Base-by-base conservation (phyloP, 768 basidiomycete species). In the Collybia sp. region DNA sequence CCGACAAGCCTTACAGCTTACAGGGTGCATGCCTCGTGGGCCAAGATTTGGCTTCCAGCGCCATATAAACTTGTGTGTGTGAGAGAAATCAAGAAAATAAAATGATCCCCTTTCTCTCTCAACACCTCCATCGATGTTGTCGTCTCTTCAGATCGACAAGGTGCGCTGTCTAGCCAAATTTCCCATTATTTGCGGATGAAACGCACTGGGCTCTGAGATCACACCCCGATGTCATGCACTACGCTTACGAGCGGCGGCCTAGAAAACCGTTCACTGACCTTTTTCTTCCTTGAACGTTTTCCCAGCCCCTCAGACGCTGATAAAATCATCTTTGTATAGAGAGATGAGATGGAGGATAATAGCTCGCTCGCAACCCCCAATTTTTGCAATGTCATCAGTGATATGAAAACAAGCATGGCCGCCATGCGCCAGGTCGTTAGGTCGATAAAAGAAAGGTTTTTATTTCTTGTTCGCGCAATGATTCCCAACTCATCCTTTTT, bases 371-470 rank as follows among this genome's bases (percentile, higher is more conserved):
- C 25, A 25, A 25, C 25, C 25, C 25, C 3, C 25, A 8, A 25
- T 25, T 25, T 25, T 25, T 25, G 25, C 25, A 25, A 25, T 25
- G 25, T 25, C 25, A 45, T 77, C 34, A 72, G 82, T 12, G 76
- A 82, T 32, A 85, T 91, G 76, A 74, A 75, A 10, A 58, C 64
- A 41, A 80, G 85, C 51, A 73, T 91, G 50, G 63, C 76, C 9
- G 78, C 85, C 5, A 76, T 76, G 12, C 74, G 85, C 34, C 71
- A 79, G 42, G 63, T 74, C 15, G 60, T 91, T 30, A 73, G 77
- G 48, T 62, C 73, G 9, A 51, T 87, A 12, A 70, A 70, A 38
- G 71, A 77, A 60, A 79, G 75, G 85, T 85, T 56, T 50, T 75
- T 61, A 44, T 16, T 46, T 39, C 46, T 34, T 36, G 36, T 42